Base-by-base conservation (phyloP, 1,139 yeast genomes). In the Hanseniaspora uvarum region DNA sequence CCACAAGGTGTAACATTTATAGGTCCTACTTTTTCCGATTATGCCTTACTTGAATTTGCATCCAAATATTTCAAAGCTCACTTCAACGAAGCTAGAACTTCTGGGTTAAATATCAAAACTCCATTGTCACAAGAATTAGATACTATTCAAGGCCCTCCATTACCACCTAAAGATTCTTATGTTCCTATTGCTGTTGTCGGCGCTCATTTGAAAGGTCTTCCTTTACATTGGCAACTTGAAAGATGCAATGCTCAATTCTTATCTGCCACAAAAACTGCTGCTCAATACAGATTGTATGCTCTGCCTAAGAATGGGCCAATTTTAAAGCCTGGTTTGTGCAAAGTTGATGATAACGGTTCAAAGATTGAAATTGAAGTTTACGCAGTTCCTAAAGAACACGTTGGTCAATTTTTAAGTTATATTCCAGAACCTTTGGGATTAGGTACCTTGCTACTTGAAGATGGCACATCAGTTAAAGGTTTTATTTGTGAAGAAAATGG, bases 391-490 rank as follows among this genome's bases (percentile, higher is more conserved):
- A 68, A 68, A 41, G 88, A 79, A 59, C 72, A 68, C 16, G 87
- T 89, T 69, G 97, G 96, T 59, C 76, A 74, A 30, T 89, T 92
- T 63, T 83, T 92, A 38, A 67, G 82, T 11, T 80, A 84, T 83
- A 95, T 92, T 37, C 96, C 97, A 12, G 86, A 84, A 61, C 98
- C 98, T 31, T 74, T 92, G 58, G 98, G 96, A 44, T 88, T 92
- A 63, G 98, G 98, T 12, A 80, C 89, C 16, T 92, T 86, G 44
- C 94, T 88, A 68, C 76, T 87, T 49, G 80, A 73, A 54, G 73
- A 78, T 56, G 96, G 96, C 33, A 77, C 80, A 59, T 81, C 86
- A 82, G 87, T 87, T 56, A 87, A 88, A 66, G 89, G 96, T 0
- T 92, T 92, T 62, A 86, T 89, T 59, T 89, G 97, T 70, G 98